These are phyloP conservation scores for Phytopythium delawarense DNA, from an alignment of 352 stramenopile species.

Conservation along the genomic window DNA sequence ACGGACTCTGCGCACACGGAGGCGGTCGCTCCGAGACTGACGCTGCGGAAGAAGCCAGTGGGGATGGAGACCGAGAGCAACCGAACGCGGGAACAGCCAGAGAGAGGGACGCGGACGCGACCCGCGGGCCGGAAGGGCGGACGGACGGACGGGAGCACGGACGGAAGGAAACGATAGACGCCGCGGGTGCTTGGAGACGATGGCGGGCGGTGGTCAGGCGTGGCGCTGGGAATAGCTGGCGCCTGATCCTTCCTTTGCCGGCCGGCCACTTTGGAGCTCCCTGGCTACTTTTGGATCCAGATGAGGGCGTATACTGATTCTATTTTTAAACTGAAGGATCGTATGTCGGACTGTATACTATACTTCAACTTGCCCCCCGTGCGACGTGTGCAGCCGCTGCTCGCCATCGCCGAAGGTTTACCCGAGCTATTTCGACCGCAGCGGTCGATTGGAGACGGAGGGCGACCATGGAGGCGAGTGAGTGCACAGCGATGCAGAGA, in stretches of 20 bases:
- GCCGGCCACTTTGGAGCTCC: neutral
- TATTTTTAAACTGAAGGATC: slow-evolving; percentile 4
- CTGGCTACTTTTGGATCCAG: slow-evolving; percentile 2
- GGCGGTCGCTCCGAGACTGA: neutral
- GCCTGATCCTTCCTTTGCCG: neutral
- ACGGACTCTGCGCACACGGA: neutral
- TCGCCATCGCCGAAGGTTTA: neutral
- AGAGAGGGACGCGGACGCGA: neutral
- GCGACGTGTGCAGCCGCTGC: neutral
- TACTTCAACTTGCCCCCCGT: slow-evolving; percentile 4
- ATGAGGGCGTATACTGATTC: slow-evolving; percentile 1
- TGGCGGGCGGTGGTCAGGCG: too few relatives aligned
- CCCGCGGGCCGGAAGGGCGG: neutral
- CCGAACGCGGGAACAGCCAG: neutral
- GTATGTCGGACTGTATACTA: neutral
- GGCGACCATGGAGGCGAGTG: neutral
- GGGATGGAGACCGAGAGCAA: neutral
- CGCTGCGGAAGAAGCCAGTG: neutral
- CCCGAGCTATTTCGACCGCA: neutral
- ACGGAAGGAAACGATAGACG: neutral
- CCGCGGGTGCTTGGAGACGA: neutral
- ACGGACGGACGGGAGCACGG: neutral
- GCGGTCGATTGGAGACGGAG: neutral
- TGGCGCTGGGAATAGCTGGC: neutral
- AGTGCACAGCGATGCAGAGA: neutral